A percentile compares a stretch with the other conserved stretches of the same genome.
These are phyloP conservation scores for Lichtheimia ornata DNA, from an alignment of 371 early-diverging fungal species.

Conservation along the genomic window DNA sequence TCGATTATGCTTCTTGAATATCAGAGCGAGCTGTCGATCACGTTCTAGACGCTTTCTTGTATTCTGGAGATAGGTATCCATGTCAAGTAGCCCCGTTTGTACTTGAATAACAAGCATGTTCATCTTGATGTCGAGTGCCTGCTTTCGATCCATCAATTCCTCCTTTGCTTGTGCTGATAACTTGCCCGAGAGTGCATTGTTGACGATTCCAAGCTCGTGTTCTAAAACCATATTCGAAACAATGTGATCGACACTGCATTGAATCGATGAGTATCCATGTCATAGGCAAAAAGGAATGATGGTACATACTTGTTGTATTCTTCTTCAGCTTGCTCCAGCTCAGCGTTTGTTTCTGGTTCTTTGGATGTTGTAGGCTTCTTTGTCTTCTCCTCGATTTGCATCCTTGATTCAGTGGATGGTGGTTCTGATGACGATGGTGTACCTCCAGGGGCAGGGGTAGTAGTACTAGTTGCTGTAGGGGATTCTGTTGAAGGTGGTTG, in stretches of 20 bases:
- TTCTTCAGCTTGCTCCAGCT: conserved; percentile 52
- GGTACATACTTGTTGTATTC: conserved; percentile 44
- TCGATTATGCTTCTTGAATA: conserved; percentile 66
- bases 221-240: conserved; percentile 82
- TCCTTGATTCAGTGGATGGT: not conserved
- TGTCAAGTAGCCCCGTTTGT: conserved; percentile 75
- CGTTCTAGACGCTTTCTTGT: conserved; percentile 59
- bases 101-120: conserved; percentile 80
- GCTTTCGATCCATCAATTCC: conserved; percentile 66
- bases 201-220: conserved; percentile 59
- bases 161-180: conserved; percentile 52
- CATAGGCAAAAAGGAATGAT: not conserved
- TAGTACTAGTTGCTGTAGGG: not conserved
- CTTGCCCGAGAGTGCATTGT: conserved; percentile 47
- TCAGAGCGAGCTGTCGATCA: conserved; percentile 68
- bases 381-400: not conserved
- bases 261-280: not conserved
- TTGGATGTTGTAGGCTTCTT: not conserved
- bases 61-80: conserved; percentile 66
- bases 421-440: conserved; percentile 2
- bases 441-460: conserved; percentile 3
- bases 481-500: conserved; percentile 9
- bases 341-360: conserved; percentile 8
- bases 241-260: conserved; percentile 65
- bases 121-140: conserved; percentile 76